phyloP scores from a whole-genome alignment of 1,284 basidiomycete genomes.

The Ceratobasidium sp. region DNA sequence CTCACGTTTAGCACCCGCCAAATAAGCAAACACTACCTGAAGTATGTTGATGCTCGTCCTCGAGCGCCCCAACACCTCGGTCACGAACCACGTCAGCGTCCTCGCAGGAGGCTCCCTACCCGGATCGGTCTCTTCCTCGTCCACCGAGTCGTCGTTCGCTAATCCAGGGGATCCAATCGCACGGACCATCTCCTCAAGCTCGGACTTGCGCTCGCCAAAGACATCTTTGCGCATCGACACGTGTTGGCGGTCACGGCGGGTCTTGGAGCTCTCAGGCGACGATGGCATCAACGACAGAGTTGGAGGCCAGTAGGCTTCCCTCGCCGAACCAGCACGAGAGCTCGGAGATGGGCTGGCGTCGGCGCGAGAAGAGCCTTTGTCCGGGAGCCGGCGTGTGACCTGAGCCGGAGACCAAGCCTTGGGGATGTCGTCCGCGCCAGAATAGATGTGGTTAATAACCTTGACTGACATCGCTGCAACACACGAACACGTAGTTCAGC shows the following conservation, averaged over 20 bases:
- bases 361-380: neutral
- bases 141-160: neutral
- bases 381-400: neutral
- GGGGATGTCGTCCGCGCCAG: constrained; percentile 12
- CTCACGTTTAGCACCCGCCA: constrained; percentile 29
- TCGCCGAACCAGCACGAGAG: no score
- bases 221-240: constrained; percentile 25
- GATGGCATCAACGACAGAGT: constrained; percentile 11
- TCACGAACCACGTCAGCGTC: no score
- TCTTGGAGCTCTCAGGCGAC: constrained; percentile 19
- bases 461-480: constrained; percentile 25
- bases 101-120: constrained; percentile 14
- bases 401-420: constrained; percentile 14
- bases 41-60: constrained; percentile 42
- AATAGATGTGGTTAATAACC: constrained; percentile 28
- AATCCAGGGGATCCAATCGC: no score
- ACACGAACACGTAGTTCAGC: neutral
- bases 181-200: no score
- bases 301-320: constrained; percentile 25
- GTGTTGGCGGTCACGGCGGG: constrained; percentile 11
- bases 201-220: neutral
- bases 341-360: neutral
- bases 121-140: neutral
- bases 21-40: constrained; percentile 46
- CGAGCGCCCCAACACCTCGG: constrained; percentile 13